These are phyloP conservation scores for Tuber indicum DNA, from an alignment of 495 filamentous ascomycete genomes.

Conservation along the genomic window DNA sequence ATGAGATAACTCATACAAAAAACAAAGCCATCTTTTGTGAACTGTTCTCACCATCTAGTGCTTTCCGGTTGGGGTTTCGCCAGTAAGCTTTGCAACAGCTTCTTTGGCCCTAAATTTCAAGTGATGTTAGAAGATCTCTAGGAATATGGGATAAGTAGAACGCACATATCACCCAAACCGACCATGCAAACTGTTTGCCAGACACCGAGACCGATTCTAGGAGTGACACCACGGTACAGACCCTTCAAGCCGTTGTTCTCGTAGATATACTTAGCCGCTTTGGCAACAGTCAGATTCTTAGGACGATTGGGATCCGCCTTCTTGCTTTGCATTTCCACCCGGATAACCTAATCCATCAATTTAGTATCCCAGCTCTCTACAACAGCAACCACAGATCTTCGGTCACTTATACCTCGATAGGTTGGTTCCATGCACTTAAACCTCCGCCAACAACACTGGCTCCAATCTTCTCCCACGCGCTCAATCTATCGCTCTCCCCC, in stretches of 20 bases:
- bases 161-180: slow-evolving; percentile 96
- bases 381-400: background rate
- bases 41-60: slow-evolving; percentile 56
- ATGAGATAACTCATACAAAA: background rate
- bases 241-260: slow-evolving; percentile 78
- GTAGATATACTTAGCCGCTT: slow-evolving; percentile 91
- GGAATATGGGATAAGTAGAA: slow-evolving; percentile 29
- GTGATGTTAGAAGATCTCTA: slow-evolving; percentile 12
- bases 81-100: slow-evolving; percentile 93
- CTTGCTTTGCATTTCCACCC: slow-evolving; percentile 99
- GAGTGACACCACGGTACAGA: slow-evolving; percentile 90
- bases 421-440: slow-evolving; percentile 96
- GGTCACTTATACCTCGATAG: slow-evolving; percentile 60
- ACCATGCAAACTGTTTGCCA: slow-evolving; percentile 99
- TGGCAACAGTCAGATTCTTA: slow-evolving; percentile 95
- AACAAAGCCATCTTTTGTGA: background rate
- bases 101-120: slow-evolving; percentile 72
- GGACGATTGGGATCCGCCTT: slow-evolving; percentile 94
- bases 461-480: slow-evolving; percentile 77
- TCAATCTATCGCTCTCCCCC: slow-evolving; percentile 67
- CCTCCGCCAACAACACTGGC: slow-evolving; percentile 86
- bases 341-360: slow-evolving; percentile 59
- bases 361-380: slow-evolving; percentile 8
- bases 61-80: slow-evolving; percentile 90
- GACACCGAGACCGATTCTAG: slow-evolving; percentile 86